Percentiles rank a stretch among this genome's conserved stretches.
These are phyloP conservation scores for Petunia axillaris DNA, from an alignment of 257 asterid genomes.

Conservation along the genomic window DNA sequence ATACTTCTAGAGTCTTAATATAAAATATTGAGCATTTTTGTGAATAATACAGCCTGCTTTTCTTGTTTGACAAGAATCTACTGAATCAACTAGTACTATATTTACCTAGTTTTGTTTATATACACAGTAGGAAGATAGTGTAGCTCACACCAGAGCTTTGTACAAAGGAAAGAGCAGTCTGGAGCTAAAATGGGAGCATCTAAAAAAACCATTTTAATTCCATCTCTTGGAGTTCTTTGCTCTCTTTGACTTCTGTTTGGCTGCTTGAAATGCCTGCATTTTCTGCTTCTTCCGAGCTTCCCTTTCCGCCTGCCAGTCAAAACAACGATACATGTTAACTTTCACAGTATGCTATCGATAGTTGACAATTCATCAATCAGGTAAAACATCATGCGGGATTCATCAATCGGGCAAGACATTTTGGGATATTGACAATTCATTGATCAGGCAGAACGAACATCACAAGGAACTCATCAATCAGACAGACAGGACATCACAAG, in stretches of 20 bases:
- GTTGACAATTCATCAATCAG: neutral
- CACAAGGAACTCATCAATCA: no score
- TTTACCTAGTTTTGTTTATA: constrained; percentile 11
- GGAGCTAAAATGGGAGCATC: constrained; percentile 17
- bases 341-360: neutral
- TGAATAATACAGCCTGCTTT: neutral
- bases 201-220: constrained; percentile 47
- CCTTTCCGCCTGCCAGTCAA: constrained; percentile 71
- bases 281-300: constrained; percentile 97
- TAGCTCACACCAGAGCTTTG: constrained; percentile 22
- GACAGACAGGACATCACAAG: no score
- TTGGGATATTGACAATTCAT: neutral
- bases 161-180: neutral
- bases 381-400: neutral
- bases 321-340: neutral
- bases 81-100: constrained; percentile 14
- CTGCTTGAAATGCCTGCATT: constrained; percentile 91
- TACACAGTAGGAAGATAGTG: constrained; percentile 8
- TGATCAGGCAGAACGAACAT: no score
- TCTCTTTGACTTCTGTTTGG: constrained; percentile 83
- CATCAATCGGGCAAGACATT: neutral
- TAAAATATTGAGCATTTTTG: neutral
- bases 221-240: constrained; percentile 84
- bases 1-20: neutral
- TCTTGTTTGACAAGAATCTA: neutral